Evolutionary conservation across 139 green algal genomes (phyloP).

Genomic region (Medakamo hakoo): DNA sequence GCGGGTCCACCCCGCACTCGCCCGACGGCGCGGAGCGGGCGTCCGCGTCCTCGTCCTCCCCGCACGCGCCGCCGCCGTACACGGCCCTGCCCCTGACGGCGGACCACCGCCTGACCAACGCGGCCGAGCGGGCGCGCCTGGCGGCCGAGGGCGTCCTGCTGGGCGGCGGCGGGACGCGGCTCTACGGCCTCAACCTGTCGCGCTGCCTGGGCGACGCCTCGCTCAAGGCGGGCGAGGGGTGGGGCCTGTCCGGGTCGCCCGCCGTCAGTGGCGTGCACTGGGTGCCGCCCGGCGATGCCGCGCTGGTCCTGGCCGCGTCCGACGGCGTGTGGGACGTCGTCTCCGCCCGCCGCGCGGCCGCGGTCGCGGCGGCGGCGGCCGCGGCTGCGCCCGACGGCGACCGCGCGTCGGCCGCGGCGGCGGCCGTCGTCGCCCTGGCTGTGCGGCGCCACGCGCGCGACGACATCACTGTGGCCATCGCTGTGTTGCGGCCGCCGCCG

Average conservation of each 20-base stretch:
- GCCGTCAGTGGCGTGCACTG: conserved; percentile 21
- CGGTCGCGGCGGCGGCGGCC: not conserved
- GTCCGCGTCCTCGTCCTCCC: not conserved
- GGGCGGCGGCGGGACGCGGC: conserved; percentile 12
- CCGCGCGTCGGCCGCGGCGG: conserved; percentile 9
- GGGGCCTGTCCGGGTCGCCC: conserved; percentile 37
- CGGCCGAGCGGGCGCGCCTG: conserved; percentile 28
- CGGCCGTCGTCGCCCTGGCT: conserved; percentile 19
- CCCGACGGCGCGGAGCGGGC: not conserved
- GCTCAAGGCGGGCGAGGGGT: conserved; percentile 40
- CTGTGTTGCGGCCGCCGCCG: no score
- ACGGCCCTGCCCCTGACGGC: conserved; percentile 22
- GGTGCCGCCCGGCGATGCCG: conserved; percentile 8
- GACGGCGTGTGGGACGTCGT: conserved; percentile 51
- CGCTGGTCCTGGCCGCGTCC: conserved; percentile 31
- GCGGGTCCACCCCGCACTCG: not conserved
- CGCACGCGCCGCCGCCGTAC: not conserved
- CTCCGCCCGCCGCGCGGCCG: not conserved
- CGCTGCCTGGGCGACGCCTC: conserved; percentile 54
- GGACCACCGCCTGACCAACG: conserved; percentile 41
- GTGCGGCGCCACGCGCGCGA: conserved; percentile 21
- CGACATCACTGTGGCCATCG: conserved; percentile 24
- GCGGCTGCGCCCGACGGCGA: not conserved
- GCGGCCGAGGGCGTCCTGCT: conserved; percentile 7
- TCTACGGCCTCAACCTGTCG: conserved; percentile 64